Conservation (phyloP, 2,329 filamentous ascomycete species). For the Cladosporium phlei region DNA sequence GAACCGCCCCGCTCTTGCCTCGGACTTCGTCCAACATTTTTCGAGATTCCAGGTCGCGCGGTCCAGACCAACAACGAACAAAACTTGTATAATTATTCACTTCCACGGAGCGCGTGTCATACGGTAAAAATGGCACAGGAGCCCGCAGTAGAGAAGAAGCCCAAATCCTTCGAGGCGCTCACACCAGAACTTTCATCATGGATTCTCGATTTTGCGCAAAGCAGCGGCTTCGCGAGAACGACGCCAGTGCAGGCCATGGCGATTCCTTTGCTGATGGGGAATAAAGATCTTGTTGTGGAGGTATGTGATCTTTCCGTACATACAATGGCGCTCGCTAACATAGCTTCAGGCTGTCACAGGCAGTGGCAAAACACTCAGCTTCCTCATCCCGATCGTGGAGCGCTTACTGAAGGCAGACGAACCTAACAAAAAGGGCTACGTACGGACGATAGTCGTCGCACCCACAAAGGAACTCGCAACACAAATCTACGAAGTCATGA, state of each 20-base stretch:
- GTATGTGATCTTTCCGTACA: slow-evolving; percentile 33
- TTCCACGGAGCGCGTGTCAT: too few relatives aligned
- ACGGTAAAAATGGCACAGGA: slow-evolving; percentile 20
- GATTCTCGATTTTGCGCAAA: slow-evolving; percentile 75
- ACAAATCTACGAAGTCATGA: slow-evolving; percentile 80
- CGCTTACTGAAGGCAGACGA: slow-evolving; percentile 75
- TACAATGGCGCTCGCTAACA: background rate
- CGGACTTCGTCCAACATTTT: slow-evolving; percentile 12
- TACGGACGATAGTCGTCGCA: slow-evolving; percentile 86
- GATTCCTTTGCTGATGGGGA: slow-evolving; percentile 79
- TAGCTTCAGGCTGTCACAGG: slow-evolving; percentile 69
- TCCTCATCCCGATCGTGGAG: slow-evolving; percentile 77
- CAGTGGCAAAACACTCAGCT: slow-evolving; percentile 84
- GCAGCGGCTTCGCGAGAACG: slow-evolving; percentile 82
- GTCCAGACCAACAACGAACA: too few relatives aligned
- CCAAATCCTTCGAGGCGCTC: slow-evolving; percentile 63
- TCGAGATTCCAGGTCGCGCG: background rate
- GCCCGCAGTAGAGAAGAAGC: slow-evolving; percentile 29
- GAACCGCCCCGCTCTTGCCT: background rate
- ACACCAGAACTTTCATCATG: slow-evolving; percentile 71
- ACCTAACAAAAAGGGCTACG: slow-evolving; percentile 80
- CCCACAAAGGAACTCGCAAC: slow-evolving; percentile 87
- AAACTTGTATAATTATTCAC: too few relatives aligned
- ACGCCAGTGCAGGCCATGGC: slow-evolving; percentile 93
- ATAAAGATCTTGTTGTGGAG: slow-evolving; percentile 91